These are phyloP conservation scores for Trypanosoma caninum DNA, from an alignment of 208 protist species.

Conservation along the genomic window DNA sequence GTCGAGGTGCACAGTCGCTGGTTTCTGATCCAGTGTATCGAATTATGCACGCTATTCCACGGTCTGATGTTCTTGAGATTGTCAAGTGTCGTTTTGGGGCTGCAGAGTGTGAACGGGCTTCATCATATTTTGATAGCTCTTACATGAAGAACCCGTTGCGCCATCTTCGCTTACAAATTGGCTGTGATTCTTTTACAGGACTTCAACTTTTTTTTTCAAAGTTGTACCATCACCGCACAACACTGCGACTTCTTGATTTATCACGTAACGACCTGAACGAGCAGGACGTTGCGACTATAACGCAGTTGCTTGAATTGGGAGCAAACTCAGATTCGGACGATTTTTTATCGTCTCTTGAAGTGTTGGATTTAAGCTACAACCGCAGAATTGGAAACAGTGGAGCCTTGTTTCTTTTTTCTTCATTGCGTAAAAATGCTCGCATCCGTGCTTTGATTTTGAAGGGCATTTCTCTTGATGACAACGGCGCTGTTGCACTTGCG, in stretches of 20 bases:
- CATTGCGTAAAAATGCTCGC: slow-evolving; percentile 28
- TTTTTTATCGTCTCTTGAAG: slow-evolving; percentile 38
- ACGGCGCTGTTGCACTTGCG: slow-evolving; percentile 40
- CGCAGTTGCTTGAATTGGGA: slow-evolving; percentile 41
- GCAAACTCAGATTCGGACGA: background rate
- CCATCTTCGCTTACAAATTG: slow-evolving; percentile 72
- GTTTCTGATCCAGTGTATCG: slow-evolving; percentile 71
- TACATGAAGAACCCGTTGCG: slow-evolving; percentile 81
- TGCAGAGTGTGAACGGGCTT: slow-evolving; percentile 68
- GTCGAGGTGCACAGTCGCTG: background rate
- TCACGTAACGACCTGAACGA: slow-evolving; percentile 68
- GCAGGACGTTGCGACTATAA: slow-evolving; percentile 62
- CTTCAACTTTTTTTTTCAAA: slow-evolving; percentile 66
- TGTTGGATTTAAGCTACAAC: slow-evolving; percentile 90
- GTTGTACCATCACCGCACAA: slow-evolving; percentile 51
- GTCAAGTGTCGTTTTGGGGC: slow-evolving; percentile 64
- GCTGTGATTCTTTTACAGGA: slow-evolving; percentile 62
- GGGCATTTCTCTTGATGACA: slow-evolving; percentile 64
- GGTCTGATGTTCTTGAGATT: slow-evolving; percentile 83
- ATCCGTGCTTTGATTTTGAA: slow-evolving; percentile 73
- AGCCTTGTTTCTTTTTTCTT: slow-evolving; percentile 43
- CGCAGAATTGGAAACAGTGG: slow-evolving; percentile 61
- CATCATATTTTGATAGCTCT: slow-evolving; percentile 63
- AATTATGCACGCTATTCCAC: slow-evolving; percentile 76
- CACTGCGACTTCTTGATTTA: slow-evolving; percentile 73